Evolutionary conservation across 176 grass and related monocot genomes (phyloP).

Genomic region (Avena sativa): DNA sequence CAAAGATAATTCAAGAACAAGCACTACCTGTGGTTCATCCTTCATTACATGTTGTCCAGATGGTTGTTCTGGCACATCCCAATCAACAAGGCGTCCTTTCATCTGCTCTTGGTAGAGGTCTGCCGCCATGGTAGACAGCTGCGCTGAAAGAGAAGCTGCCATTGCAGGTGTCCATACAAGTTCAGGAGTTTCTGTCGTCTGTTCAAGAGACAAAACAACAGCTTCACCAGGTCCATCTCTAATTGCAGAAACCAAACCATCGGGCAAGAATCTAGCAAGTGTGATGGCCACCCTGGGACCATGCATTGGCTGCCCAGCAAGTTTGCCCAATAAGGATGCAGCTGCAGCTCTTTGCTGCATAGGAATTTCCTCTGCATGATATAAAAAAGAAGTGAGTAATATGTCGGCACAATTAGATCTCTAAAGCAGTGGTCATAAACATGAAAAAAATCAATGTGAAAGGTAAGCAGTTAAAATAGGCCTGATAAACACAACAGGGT

Average conservation of each 20-base stretch:
- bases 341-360: constrained; percentile 92
- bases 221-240: constrained; percentile 98
- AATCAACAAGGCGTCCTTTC: constrained; percentile 93
- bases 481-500: not conserved
- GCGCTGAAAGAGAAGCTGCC: constrained; percentile 93
- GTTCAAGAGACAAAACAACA: constrained; percentile 83
- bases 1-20: constrained; percentile 12
- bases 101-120: constrained; percentile 99
- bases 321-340: constrained; percentile 91
- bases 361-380: constrained; percentile 83
- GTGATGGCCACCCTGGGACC: constrained; percentile 95
- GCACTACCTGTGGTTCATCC: constrained; percentile 96
- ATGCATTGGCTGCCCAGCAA: constrained; percentile 98
- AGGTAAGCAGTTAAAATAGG: not conserved
- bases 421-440: constrained; percentile 19
- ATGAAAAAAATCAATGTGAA: constrained; percentile 26
- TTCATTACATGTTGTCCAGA: constrained; percentile 97
- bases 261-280: constrained; percentile 90
- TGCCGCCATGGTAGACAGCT: constrained; percentile 88
- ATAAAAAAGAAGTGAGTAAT: constrained; percentile 51
- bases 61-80: constrained; percentile 98
- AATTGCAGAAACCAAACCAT: constrained; percentile 91
- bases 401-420: constrained; percentile 17
- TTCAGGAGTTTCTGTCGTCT: constrained; percentile 99
- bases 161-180: constrained; percentile 99